Base-by-base conservation (phyloP, 306 rosid species). In the Cicer judaicum region DNA sequence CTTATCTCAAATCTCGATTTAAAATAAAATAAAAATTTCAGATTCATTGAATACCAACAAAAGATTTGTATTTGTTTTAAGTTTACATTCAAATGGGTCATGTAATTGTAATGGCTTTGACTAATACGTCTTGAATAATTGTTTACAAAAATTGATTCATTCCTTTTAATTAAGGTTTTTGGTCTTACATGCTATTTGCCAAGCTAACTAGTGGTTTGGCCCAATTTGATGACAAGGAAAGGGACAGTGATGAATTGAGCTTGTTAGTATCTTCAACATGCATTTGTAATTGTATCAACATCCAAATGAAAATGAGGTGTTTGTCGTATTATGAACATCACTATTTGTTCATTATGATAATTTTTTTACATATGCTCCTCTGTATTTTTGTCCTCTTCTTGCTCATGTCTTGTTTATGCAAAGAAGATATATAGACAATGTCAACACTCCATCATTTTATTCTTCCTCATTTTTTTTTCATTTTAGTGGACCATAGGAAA, bases 321-420 rank as follows among this genome's bases (percentile, higher is more conserved):
- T 55, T 83, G 86, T 83, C 86, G 61, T 79, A 34, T 79, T 83
- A 74, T 54, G 65, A 61, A 74, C 70, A 46, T 7, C 38, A 68
- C 39, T 43, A 29, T 75, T 55, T 83, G 66, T 64, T 67, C 79
- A 64, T 56, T 83, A 46, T 72, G 11, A 29, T 65, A 53, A 1
- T 63, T 60, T 38, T 3, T 63, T 68, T 38, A 11, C 69, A 7
- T 11, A 70, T 79, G 75, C 78, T 64, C 18, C 75, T 40, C 81
- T 79, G 81, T 75, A 48, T 56, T 76, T 70, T 83, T 74, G 80
- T 78, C 75, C 60, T 38, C 60, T 49, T 74, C 64, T 44, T 65
- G 44, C 8, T 39, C 41, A 46, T 68, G 8, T 7, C 75, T 47
- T 66, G 49, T 82, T 40, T 41, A 76, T 77, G 63, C 15, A 57